A percentile compares a stretch with the other conserved stretches of the same genome.
These are phyloP conservation scores for Cutaneotrichosporon cyanovorans DNA, from an alignment of 1,284 basidiomycete species.

Conservation along the genomic window DNA sequence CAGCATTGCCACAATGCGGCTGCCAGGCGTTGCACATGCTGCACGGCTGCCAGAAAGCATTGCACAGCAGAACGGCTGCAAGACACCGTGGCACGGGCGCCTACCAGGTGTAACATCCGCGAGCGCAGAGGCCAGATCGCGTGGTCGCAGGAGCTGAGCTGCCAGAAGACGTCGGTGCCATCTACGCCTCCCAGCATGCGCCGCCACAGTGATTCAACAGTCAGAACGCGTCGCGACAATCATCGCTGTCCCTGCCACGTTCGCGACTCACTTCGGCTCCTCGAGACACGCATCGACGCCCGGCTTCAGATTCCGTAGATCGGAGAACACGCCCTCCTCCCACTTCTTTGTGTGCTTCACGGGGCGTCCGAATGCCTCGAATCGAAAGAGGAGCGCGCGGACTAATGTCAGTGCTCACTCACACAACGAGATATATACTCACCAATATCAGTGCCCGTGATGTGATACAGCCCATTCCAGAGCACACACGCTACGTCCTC, in stretches of 20 bases:
- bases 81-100: too few relatives aligned
- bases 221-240: too few relatives aligned
- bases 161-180: too few relatives aligned
- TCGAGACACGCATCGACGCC: conserved; percentile 82
- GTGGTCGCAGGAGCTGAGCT: too few relatives aligned
- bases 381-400: conserved; percentile 76
- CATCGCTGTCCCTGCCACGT: not conserved
- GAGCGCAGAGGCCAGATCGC: too few relatives aligned
- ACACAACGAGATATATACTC: conserved; percentile 8
- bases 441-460: conserved; percentile 67
- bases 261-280: conserved; percentile 66
- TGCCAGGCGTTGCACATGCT: too few relatives aligned
- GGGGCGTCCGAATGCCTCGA: conserved; percentile 66
- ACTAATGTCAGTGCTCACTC: conserved; percentile 46
- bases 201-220: too few relatives aligned
- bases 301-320: conserved; percentile 82
- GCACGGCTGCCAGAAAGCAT: too few relatives aligned
- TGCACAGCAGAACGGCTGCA: too few relatives aligned
- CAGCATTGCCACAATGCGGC: too few relatives aligned
- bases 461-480: conserved; percentile 81
- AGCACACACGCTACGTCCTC: conserved; percentile 83
- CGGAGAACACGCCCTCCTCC: conserved; percentile 86
- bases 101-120: too few relatives aligned
- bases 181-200: too few relatives aligned
- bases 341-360: conserved; percentile 42